phyloP scores from a whole-genome alignment of 306 rosid species.

The Rosa lucieae region DNA sequence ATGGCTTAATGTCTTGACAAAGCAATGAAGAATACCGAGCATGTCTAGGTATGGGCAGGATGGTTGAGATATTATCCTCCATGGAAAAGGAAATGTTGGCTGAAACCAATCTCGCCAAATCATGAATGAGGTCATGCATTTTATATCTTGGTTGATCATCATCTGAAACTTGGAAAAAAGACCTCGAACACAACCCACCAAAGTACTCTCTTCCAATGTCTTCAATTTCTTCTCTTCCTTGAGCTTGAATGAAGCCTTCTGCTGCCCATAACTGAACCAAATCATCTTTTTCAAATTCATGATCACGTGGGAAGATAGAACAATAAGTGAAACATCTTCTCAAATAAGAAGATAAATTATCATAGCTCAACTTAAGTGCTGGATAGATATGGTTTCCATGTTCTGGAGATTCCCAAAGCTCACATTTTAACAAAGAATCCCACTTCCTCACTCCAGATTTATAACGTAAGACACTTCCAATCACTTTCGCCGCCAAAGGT shows the following conservation, averaged over 20 bases:
- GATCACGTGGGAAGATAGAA: constrained; percentile 20
- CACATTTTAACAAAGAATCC: neutral
- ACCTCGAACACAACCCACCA: constrained; percentile 7
- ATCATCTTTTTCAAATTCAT: constrained; percentile 20
- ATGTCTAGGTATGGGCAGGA: neutral
- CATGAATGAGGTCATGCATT: constrained; percentile 28
- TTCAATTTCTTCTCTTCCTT: constrained; percentile 13
- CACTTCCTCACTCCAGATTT: neutral
- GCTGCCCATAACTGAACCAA: constrained; percentile 26
- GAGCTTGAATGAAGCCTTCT: constrained; percentile 28
- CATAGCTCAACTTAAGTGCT: constrained; percentile 11
- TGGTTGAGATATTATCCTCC: constrained; percentile 5
- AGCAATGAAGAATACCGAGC: constrained; percentile 23
- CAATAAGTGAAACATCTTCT: constrained; percentile 28
- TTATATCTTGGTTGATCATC: neutral
- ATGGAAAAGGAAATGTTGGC: constrained; percentile 12
- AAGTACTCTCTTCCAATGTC: constrained; percentile 28
- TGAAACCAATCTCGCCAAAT: constrained; percentile 25
- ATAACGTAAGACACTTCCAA: constrained; percentile 16
- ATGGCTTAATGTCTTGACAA: neutral
- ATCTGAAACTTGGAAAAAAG: constrained; percentile 2
- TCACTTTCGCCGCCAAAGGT: neutral
- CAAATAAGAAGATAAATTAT: constrained; percentile 22
- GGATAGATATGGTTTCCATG: constrained; percentile 8
- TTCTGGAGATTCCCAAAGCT: neutral